Evolutionary conservation across 805 yeast species (phyloP), one percentile per base, ranked within the genome.

Genomic region (Hanseniaspora pseudoguilliermondii): DNA sequence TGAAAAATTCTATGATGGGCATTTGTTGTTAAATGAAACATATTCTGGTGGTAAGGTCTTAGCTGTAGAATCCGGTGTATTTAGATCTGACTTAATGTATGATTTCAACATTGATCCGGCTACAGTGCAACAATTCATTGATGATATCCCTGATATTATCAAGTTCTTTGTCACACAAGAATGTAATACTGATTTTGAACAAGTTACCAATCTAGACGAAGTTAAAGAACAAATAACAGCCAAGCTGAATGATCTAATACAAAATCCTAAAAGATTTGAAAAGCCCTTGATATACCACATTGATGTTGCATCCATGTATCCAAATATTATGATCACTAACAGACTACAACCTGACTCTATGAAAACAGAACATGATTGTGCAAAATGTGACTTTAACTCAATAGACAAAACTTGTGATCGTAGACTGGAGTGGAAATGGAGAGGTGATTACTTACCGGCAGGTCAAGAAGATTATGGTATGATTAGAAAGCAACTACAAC

Each of bases 21-120:
- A 93, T 70, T 69, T 93, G 55, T 68, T 93, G 43, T 97, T 91
- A 64, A 83, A 95, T 1, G 99, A 93, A 69, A 93, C 99, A 0
- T 93, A 93, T 66, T 97, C 93, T 29, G 99, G 99, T 57, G 99
- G 99, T 1, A 98, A 93, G 63, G 99, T 93, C 23, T 97, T 95
- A 69, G 86, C 96, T 8, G 71, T 95, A 55, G 98, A 95, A 68
- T 96, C 98, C 10, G 99, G 99, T 55, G 98, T 93, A 0, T 93
- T 95, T 65, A 73, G 99, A 62, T 84, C 95, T 51, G 99, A 93
- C 65, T 74, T 93, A 36, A 77, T 82, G 2, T 79, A 76, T 49
- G 79, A 84, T 42, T 93, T 95, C 71, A 78, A 76, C 35, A 74
- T 95, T 41, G 96, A 89, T 63, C 82, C 95, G 0, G 72, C 81